phyloP scores from a whole-genome alignment of 768 basidiomycete species.

The Pholiota microspora region DNA sequence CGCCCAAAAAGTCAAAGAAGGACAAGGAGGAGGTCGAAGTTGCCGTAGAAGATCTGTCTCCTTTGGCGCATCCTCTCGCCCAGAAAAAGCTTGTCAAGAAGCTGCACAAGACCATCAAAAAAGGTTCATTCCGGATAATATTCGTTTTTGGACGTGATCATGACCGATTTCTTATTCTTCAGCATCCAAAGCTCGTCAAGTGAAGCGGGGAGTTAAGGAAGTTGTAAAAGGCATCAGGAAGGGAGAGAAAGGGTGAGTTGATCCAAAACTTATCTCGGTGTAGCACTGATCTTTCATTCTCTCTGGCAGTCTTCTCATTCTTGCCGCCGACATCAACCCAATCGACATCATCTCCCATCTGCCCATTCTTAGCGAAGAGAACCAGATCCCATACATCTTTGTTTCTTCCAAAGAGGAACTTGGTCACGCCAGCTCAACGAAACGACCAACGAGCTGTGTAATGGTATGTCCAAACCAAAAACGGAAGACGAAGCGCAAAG shows the following conservation, averaged over 20 bases:
- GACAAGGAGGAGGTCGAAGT: constrained; percentile 67
- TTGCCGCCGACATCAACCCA: constrained; percentile 97
- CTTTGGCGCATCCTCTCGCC: constrained; percentile 93
- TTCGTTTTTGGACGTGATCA: neutral
- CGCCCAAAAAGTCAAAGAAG: constrained; percentile 56
- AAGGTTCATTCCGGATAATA: constrained; percentile 46
- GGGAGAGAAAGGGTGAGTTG: constrained; percentile 88
- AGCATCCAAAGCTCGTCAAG: constrained; percentile 94
- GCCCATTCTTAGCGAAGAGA: constrained; percentile 92
- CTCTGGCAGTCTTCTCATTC: constrained; percentile 70
- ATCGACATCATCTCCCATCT: constrained; percentile 98
- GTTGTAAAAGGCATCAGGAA: constrained; percentile 97
- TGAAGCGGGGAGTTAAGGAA: constrained; percentile 98
- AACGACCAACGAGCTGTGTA: constrained; percentile 97
- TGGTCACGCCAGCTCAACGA: constrained; percentile 93
- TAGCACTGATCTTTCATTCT: constrained; percentile 2
- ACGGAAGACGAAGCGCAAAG: constrained; percentile 65
- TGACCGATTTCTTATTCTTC: neutral
- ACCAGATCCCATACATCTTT: constrained; percentile 86
- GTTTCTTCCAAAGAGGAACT: constrained; percentile 93
- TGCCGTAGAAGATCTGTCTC: constrained; percentile 80
- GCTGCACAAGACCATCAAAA: constrained; percentile 92
- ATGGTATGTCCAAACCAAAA: constrained; percentile 88
- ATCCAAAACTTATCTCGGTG: neutral
- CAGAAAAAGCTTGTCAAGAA: constrained; percentile 93